Base-by-base conservation (phyloP, 2,329 filamentous ascomycete species). In the Calonectria crousiana region DNA sequence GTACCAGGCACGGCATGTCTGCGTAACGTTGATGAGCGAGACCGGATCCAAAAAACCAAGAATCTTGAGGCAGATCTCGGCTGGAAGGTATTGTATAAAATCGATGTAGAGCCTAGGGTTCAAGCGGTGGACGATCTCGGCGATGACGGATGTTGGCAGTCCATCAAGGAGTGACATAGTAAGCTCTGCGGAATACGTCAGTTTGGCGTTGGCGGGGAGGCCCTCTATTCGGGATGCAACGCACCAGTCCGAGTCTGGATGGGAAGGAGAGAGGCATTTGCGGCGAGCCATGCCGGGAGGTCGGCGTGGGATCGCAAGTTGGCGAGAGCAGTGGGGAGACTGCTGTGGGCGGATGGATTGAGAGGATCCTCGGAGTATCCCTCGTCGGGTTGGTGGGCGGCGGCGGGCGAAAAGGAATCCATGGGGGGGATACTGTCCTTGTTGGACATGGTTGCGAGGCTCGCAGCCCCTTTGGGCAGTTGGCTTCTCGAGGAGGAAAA, bases 81-180 rank as follows among this genome's bases (percentile, higher is more conserved):
- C 92, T 0, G 97, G 97, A 0, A 99, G 91, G 80, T 95, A 92
- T 76, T 92, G 88, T 52, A 98, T 92, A 69, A 98, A 98, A 85
- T 99, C 95, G 85, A 98, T 96, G 84, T 98, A 96, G 3, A 98
- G 92, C 67, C 96, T 90, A 5, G 95, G 95, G 75, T 93, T 94
- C 23, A 98, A 87, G 76, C 93, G 91, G 69, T 96, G 91, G 60
- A 98, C 95, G 68, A 98, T 94, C 56, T 93, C 90, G 65, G 94
- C 93, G 74, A 98, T 93, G 69, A 93, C 91, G 9, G 94, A 94
- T 0, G 95, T 97, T 23, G 94, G 94, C 34, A 98, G 88, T 71
- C 93, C 93, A 73, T 93, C 91, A 70, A 98, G 89, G 30, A 98
- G 90, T 58, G 91, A 90, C 86, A 96, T 95, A 51, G 94, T 94